Conservation (phyloP, 371 early-diverging fungal species). For the Saksenaea oblongispora region DNA sequence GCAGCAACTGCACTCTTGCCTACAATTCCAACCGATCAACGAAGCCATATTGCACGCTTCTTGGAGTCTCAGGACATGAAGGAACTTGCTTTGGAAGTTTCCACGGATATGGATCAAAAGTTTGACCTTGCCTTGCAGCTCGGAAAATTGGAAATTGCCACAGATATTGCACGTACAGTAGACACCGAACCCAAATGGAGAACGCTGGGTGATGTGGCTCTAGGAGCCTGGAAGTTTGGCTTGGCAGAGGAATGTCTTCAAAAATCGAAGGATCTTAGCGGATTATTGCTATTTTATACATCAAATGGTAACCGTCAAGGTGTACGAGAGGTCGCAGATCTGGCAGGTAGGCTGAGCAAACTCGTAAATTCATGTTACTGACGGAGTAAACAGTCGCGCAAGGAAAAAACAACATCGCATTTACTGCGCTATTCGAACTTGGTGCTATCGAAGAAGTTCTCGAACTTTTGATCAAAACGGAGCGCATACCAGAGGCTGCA, state of each 20-base stretch:
- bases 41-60: constrained; percentile 91
- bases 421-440: constrained; percentile 76
- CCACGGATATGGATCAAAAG: constrained; percentile 91
- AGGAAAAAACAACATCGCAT: constrained; percentile 90
- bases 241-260: constrained; percentile 90
- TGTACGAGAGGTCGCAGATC: constrained; percentile 70
- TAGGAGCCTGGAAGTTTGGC: constrained; percentile 83
- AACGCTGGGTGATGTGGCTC: constrained; percentile 87
- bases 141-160: constrained; percentile 81
- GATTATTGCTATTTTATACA: constrained; percentile 87
- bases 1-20: constrained; percentile 80
- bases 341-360: constrained; percentile 57
- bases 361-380: neutral
- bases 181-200: constrained; percentile 91
- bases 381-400: constrained; percentile 44
- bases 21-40: constrained; percentile 82
- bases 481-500: constrained; percentile 96
- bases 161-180: constrained; percentile 79
- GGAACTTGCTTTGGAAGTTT: constrained; percentile 90
- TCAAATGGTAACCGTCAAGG: constrained; percentile 83
- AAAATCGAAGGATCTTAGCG: constrained; percentile 88
- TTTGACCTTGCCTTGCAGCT: constrained; percentile 94
- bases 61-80: constrained; percentile 90
- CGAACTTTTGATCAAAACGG: constrained; percentile 80
- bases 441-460: constrained; percentile 79